phyloP scores from a whole-genome alignment of 2,329 filamentous ascomycete species.

The Alternaria sp. region DNA sequence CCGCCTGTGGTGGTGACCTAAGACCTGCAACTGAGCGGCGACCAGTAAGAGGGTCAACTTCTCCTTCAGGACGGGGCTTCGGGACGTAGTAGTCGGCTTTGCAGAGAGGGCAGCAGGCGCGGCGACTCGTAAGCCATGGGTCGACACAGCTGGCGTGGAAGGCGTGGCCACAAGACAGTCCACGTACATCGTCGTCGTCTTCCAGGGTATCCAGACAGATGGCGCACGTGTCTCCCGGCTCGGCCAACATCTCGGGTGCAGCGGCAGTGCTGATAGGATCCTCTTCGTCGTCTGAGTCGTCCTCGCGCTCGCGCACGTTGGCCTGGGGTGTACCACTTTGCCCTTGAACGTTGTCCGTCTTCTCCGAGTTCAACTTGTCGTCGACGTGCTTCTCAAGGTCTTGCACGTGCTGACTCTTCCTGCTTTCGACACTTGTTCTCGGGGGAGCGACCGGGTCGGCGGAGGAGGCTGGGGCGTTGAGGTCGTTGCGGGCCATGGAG shows the following conservation, averaged over 20 bases:
- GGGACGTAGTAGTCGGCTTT: slow-evolving; percentile 98
- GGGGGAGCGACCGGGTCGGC: slow-evolving; percentile 28
- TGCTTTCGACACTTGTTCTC: slow-evolving; percentile 31
- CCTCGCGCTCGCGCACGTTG: slow-evolving; percentile 40
- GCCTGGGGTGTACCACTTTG: slow-evolving; percentile 21
- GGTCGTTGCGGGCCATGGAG: slow-evolving; percentile 53
- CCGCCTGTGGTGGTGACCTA: slow-evolving; percentile 41
- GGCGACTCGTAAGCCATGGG: slow-evolving; percentile 91
- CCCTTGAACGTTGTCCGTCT: slow-evolving; percentile 34
- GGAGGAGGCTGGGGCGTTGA: slow-evolving; percentile 50
- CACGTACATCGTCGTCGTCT: slow-evolving; percentile 93
- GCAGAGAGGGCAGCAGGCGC: slow-evolving; percentile 95
- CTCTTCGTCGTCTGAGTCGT: slow-evolving; percentile 73
- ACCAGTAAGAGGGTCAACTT: slow-evolving; percentile 38
- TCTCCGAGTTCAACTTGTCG: slow-evolving; percentile 24
- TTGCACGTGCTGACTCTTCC: slow-evolving; percentile 25
- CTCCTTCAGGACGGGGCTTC: slow-evolving; percentile 76
- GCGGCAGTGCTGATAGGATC: slow-evolving; percentile 82
- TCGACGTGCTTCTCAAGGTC: slow-evolving; percentile 26
- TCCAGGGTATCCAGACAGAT: slow-evolving; percentile 96
- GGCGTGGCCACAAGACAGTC: slow-evolving; percentile 93
- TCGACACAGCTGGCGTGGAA: slow-evolving; percentile 97
- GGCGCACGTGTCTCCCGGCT: slow-evolving; percentile 90
- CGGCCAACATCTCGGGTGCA: slow-evolving; percentile 78
- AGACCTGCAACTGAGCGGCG: slow-evolving; percentile 40